phyloP scores from a whole-genome alignment of 1,284 basidiomycete genomes.

The Mycena sp. region DNA sequence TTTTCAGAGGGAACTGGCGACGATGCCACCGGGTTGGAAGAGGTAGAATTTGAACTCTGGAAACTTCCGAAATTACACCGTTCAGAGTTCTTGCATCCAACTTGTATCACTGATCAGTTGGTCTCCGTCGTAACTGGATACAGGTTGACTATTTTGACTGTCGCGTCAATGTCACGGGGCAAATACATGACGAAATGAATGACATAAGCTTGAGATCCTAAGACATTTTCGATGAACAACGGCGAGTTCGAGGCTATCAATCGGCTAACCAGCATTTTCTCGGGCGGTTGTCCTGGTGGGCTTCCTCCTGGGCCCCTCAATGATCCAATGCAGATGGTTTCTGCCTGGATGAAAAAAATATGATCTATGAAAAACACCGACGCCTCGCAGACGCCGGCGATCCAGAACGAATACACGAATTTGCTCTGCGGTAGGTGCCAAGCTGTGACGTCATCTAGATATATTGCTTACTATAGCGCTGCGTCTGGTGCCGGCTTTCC shows the following conservation, averaged over 20 bases:
- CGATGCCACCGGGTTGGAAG: too few species aligned
- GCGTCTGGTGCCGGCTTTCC: conserved; percentile 4
- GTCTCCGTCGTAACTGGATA: too few species aligned
- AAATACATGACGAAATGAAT: too few species aligned
- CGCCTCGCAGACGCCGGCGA: conserved; percentile 1
- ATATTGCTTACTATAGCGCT: background rate
- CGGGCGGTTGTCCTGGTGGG: background rate
- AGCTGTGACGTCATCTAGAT: too few species aligned
- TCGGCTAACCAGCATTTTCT: background rate
- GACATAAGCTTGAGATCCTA: too few species aligned
- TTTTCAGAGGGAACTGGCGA: conserved; percentile 3
- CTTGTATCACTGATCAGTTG: too few species aligned
- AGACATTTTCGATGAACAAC: too few species aligned
- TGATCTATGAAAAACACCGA: background rate
- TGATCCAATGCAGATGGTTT: background rate
- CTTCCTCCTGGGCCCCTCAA: background rate
- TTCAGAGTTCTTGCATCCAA: too few species aligned
- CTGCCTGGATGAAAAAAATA: background rate
- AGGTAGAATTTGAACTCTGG: too few species aligned
- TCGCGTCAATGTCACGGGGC: too few species aligned
- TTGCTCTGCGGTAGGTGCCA: conserved; percentile 3
- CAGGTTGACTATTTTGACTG: too few species aligned
- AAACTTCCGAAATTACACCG: too few species aligned
- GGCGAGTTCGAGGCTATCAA: background rate
- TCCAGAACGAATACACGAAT: conserved; percentile 5